Percentiles rank a stretch among this genome's conserved stretches.
phyloP scores from a whole-genome alignment of 495 filamentous ascomycete genomes.

The Trichodelitschia bisporula region DNA sequence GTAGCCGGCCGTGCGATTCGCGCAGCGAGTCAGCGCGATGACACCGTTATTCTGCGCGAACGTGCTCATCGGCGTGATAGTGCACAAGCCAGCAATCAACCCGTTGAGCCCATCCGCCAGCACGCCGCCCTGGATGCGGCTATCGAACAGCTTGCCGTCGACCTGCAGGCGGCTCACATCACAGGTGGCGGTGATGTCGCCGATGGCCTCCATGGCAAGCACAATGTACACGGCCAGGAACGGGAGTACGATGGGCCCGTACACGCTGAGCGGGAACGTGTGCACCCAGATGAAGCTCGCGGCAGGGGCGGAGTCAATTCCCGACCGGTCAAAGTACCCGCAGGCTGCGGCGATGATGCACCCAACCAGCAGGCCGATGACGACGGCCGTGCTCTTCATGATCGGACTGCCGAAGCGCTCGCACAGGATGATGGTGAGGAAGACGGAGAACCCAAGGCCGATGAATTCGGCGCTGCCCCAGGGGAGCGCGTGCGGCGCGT shows the following conservation, averaged over 20 bases:
- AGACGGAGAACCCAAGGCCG: constrained; percentile 74
- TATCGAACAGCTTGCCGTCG: constrained; percentile 58
- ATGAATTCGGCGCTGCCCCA: constrained; percentile 81
- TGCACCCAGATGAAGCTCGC: constrained; percentile 78
- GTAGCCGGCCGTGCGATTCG: constrained; percentile 71
- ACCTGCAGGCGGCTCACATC: constrained; percentile 73
- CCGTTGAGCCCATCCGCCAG: constrained; percentile 70
- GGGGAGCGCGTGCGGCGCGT: constrained; percentile 54
- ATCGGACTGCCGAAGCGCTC: constrained; percentile 66
- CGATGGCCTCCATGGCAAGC: constrained; percentile 73
- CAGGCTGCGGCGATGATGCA: constrained; percentile 71
- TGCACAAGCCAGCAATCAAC: constrained; percentile 54
- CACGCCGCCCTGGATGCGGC: constrained; percentile 73
- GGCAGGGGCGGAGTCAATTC: constrained; percentile 46
- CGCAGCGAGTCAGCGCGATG: constrained; percentile 70
- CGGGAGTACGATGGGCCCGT: constrained; percentile 65
- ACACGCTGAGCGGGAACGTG: constrained; percentile 59
- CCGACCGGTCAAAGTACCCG: constrained; percentile 53
- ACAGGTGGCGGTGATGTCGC: constrained; percentile 49
- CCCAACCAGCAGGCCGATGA: constrained; percentile 59
- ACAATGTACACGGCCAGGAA: constrained; percentile 72
- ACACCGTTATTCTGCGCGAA: constrained; percentile 85
- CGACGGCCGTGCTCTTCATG: constrained; percentile 50
- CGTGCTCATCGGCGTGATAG: constrained; percentile 63
- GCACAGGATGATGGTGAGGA: constrained; percentile 67